Percentiles rank a stretch among this genome's conserved stretches.
Evolutionary conservation across 2,329 filamentous ascomycete genomes (phyloP).

Genomic region (Aspergillus carbonarius): DNA sequence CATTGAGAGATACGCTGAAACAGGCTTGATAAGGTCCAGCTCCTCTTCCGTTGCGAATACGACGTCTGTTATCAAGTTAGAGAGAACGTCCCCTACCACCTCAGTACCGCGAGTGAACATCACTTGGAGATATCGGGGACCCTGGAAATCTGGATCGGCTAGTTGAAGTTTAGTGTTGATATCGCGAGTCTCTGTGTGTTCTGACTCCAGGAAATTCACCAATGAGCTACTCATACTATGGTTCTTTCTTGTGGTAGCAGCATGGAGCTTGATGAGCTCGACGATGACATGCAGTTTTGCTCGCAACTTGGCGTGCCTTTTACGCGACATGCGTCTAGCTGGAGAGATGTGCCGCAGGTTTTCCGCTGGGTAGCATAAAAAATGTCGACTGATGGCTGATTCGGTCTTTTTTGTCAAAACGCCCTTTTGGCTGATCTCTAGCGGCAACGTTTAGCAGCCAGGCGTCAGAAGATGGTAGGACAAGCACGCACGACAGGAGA

Average conservation of each 20-base stretch:
- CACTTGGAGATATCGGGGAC: neutral
- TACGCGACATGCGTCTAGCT: neutral
- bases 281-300: constrained; percentile 6
- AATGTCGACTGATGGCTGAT: neutral
- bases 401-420: neutral
- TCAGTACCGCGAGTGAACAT: neutral
- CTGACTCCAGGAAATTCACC: no score
- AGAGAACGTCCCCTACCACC: neutral
- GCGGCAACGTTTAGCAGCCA: neutral
- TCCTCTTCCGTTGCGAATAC: neutral
- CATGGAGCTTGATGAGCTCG: constrained; percentile 2
- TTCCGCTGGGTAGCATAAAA: neutral
- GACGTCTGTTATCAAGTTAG: neutral
- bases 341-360: neutral
- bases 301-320: neutral
- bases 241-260: neutral
- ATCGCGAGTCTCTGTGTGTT: neutral
- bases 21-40: neutral
- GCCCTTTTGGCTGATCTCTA: neutral
- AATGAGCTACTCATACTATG: neutral
- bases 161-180: neutral
- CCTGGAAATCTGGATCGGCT: neutral
- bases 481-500: neutral
- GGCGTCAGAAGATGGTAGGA: neutral
- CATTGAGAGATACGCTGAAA: neutral